Conservation (phyloP, 2,329 filamentous ascomycete genomes). For the Sphaerulina musiva region DNA sequence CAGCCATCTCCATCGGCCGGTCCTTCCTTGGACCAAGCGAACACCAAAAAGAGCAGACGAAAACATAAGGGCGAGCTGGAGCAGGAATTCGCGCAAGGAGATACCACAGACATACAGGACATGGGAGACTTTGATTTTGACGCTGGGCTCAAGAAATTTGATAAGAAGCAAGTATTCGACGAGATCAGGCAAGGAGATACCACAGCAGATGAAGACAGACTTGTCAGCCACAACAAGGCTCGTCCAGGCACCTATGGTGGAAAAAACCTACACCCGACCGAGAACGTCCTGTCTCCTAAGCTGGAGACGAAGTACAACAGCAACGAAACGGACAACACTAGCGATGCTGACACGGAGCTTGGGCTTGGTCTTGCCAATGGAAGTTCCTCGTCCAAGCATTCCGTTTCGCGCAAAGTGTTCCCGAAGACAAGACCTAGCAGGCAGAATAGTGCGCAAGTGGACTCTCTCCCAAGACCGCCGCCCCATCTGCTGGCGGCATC, state of each 20-base stretch:
- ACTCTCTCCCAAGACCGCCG: slow-evolving; percentile 9
- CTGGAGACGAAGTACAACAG: slow-evolving; percentile 27
- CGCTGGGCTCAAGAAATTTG: slow-evolving; percentile 83
- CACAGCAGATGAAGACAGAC: slow-evolving; percentile 79
- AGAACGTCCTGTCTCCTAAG: slow-evolving; percentile 72
- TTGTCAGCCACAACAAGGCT: slow-evolving; percentile 79
- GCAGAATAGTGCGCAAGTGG: slow-evolving; percentile 38
- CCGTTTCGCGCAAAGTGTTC: slow-evolving; percentile 19
- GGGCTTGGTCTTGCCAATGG: slow-evolving; percentile 33
- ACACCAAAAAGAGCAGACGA: slow-evolving; percentile 36
- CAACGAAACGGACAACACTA: slow-evolving; percentile 28
- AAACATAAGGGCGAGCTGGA: slow-evolving; percentile 48
- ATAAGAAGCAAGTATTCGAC: slow-evolving; percentile 86
- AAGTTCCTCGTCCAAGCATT: slow-evolving; percentile 30
- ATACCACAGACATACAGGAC: slow-evolving; percentile 89
- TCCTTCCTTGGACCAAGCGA: slow-evolving; percentile 20
- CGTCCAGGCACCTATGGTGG: slow-evolving; percentile 53
- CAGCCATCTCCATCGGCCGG: slow-evolving; percentile 52
- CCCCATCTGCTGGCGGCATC: slow-evolving; percentile 29
- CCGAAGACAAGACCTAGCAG: slow-evolving; percentile 32
- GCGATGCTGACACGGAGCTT: slow-evolving; percentile 34
- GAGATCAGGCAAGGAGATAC: slow-evolving; percentile 85
- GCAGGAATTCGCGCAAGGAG: slow-evolving; percentile 92
- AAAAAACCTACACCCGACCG: slow-evolving; percentile 85
- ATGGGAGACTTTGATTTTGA: slow-evolving; percentile 93